A percentile compares a stretch with the other conserved stretches of the same genome.
phyloP scores from a whole-genome alignment of 2,329 filamentous ascomycete genomes.

The Trichoderma asperellum region DNA sequence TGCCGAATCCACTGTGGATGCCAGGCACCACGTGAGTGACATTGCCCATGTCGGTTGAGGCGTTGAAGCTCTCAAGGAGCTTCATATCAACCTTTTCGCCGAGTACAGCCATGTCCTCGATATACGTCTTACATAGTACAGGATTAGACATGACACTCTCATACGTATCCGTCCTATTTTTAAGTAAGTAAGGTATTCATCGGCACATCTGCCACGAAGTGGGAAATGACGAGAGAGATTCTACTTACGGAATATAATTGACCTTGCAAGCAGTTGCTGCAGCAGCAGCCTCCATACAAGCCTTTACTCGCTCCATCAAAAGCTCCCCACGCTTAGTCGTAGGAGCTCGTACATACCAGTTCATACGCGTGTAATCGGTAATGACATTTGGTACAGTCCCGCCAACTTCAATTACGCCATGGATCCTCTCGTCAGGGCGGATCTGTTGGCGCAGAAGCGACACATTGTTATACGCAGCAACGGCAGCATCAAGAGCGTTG shows the following conservation, averaged over 20 bases:
- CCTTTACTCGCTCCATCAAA: conserved; percentile 40
- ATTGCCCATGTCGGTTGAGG: conserved; percentile 57
- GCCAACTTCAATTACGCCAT: conserved; percentile 45
- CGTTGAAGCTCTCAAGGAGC: conserved; percentile 44
- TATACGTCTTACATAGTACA: conserved; percentile 49
- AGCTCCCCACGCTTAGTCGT: conserved; percentile 38
- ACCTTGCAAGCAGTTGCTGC: conserved; percentile 43
- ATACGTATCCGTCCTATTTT: conserved; percentile 44
- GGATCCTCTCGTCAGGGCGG: conserved; percentile 43
- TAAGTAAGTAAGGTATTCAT: not conserved
- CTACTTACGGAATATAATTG: conserved; percentile 43
- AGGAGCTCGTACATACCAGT: conserved; percentile 46
- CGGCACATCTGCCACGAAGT: not conserved
- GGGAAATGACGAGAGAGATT: not conserved
- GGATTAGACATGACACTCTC: conserved; percentile 51
- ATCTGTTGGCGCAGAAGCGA: conserved; percentile 47
- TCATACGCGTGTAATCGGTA: conserved; percentile 44
- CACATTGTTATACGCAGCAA: conserved; percentile 43
- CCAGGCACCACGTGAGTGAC: conserved; percentile 52
- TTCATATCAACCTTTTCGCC: conserved; percentile 43
- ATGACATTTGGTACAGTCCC: conserved; percentile 47
- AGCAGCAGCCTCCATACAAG: conserved; percentile 44
- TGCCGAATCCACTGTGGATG: conserved; percentile 54
- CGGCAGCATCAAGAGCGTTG: conserved; percentile 46
- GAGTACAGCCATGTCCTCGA: conserved; percentile 48